phyloP scores from a whole-genome alignment of 106 monocot genomes.

The Dendrobium officinale region DNA sequence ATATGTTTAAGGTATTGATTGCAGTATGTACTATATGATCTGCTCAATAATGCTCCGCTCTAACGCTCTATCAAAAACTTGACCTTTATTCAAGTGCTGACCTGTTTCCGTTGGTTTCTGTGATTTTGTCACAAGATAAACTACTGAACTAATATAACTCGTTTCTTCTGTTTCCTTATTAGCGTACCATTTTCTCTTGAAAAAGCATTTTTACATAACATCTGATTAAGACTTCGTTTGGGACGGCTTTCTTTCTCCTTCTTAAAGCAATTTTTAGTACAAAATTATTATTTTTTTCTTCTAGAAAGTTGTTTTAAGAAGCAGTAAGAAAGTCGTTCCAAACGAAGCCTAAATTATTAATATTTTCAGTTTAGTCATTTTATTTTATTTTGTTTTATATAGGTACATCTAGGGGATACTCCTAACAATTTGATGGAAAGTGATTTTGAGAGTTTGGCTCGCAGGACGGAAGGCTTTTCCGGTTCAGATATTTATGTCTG shows the following conservation, averaged over 20 bases:
- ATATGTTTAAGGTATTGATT: conserved; percentile 70
- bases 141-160: too few relatives aligned
- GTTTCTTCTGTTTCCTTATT: too few relatives aligned
- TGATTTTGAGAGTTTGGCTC: conserved; percentile 69
- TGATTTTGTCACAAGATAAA: background rate
- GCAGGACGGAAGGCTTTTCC: conserved; percentile 65
- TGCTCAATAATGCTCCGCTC: background rate
- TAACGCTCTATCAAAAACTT: background rate
- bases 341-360: too few relatives aligned
- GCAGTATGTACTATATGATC: background rate
- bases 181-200: too few relatives aligned
- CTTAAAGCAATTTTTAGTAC: too few relatives aligned
- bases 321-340: too few relatives aligned
- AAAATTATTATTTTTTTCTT: too few relatives aligned
- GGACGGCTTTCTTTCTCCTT: too few relatives aligned
- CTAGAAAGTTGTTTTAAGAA: too few relatives aligned
- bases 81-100: background rate
- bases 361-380: too few relatives aligned
- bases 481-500: conserved; percentile 87
- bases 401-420: conserved; percentile 83
- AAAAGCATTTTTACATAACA: too few relatives aligned
- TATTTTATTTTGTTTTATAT: background rate
- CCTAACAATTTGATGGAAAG: conserved; percentile 64
- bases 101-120: background rate
- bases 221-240: too few relatives aligned